Evolutionary conservation across 148 eudicot species (phyloP).

Genomic region (Rhododendron williamsianum): DNA sequence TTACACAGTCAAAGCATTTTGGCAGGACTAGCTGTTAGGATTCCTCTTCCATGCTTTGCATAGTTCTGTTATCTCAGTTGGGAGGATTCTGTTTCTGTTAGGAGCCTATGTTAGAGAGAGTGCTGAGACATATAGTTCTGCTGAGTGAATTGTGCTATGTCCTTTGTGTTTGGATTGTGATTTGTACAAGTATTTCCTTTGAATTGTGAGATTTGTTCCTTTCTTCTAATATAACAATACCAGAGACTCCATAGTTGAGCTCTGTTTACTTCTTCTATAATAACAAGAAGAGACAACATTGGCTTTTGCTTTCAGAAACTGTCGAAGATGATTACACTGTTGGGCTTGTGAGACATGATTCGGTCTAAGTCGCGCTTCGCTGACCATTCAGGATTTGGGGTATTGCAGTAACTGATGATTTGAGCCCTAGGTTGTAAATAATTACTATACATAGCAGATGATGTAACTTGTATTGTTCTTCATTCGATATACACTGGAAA

Average conservation of each 20-base stretch:
- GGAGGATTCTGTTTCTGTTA: background rate
- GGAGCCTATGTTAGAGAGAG: background rate
- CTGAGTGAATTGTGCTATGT: background rate
- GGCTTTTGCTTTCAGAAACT: background rate
- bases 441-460: background rate
- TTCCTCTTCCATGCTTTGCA: background rate
- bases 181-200: background rate
- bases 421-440: background rate
- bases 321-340: background rate
- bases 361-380: background rate
- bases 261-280: background rate
- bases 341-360: background rate
- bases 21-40: background rate
- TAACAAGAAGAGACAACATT: background rate
- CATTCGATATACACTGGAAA: background rate
- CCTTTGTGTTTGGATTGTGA: background rate
- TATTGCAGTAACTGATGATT: background rate
- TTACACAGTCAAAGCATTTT: no score
- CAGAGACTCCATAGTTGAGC: background rate
- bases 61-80: background rate
- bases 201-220: background rate
- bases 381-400: background rate
- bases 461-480: background rate
- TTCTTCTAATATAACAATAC: background rate
- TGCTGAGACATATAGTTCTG: background rate